A percentile compares a stretch with the other conserved stretches of the same genome.
These are phyloP conservation scores for Arthroderma sp. DNA, from an alignment of 2,329 filamentous ascomycete genomes.

Conservation along the genomic window DNA sequence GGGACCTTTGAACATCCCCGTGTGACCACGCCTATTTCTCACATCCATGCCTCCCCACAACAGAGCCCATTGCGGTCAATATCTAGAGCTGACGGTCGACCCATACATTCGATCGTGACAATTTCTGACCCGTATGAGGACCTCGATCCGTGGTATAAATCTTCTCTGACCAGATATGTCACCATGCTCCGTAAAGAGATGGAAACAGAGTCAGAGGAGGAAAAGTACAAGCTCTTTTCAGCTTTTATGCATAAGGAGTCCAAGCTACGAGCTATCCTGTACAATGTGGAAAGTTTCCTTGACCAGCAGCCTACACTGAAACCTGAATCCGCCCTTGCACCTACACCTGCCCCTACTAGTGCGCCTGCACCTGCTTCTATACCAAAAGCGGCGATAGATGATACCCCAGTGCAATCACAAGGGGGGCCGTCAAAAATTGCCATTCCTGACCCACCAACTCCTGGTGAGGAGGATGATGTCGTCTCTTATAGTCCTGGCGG, in stretches of 20 bases:
- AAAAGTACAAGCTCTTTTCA: constrained; percentile 43
- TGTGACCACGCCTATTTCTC: constrained; percentile 8
- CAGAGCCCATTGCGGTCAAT: not conserved
- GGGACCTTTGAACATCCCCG: constrained; percentile 9
- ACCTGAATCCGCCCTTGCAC: constrained; percentile 5
- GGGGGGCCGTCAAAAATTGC: not conserved
- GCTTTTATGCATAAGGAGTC: constrained; percentile 39
- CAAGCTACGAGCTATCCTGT: constrained; percentile 37
- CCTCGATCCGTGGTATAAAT: constrained; percentile 46
- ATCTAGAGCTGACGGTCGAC: constrained; percentile 6
- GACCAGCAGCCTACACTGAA: constrained; percentile 13
- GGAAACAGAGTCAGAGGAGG: constrained; percentile 36
- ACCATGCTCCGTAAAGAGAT: constrained; percentile 44
- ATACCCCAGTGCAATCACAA: not conserved
- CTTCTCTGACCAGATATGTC: constrained; percentile 44
- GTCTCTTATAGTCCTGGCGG: constrained; percentile 43
- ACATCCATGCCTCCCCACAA: constrained; percentile 7
- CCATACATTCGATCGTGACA: constrained; percentile 13
- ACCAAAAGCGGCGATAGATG: not conserved
- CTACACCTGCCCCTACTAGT: constrained; percentile 7
- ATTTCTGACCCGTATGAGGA: constrained; percentile 40
- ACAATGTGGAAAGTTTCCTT: constrained; percentile 35
- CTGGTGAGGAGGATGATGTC: constrained; percentile 18
- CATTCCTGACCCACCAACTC: constrained; percentile 1
- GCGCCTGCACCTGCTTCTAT: not conserved